A percentile compares a stretch with the other conserved stretches of the same genome.
phyloP scores from a whole-genome alignment of 208 protist species.

The Angomonas ambiguus region DNA sequence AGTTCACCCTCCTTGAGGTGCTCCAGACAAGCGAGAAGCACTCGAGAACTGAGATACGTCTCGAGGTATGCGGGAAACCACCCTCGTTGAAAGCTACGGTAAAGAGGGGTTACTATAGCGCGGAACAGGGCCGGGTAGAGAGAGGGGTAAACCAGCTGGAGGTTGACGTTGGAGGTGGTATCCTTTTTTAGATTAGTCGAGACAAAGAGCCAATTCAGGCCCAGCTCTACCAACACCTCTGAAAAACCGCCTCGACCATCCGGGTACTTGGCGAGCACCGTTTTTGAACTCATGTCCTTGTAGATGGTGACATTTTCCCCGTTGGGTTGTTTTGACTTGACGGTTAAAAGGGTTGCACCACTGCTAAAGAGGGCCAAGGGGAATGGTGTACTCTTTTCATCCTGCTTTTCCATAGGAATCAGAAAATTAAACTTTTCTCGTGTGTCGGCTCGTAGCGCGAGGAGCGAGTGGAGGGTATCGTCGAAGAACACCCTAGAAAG shows the following conservation, averaged over 20 bases:
- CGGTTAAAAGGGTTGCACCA: constrained; percentile 41
- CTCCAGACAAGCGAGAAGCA: constrained; percentile 28
- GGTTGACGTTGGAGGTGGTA: constrained; percentile 12
- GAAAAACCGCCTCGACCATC: constrained; percentile 77
- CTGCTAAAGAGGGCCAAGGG: constrained; percentile 63
- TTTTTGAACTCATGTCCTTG: constrained; percentile 69
- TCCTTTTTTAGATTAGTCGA: not conserved
- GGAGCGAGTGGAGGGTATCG: not conserved
- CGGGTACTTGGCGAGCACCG: constrained; percentile 71
- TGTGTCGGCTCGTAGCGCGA: not conserved
- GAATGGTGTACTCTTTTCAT: constrained; percentile 27
- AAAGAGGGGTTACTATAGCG: constrained; percentile 20
- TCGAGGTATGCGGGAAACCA: not conserved
- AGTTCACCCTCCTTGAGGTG: constrained; percentile 17
- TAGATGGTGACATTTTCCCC: constrained; percentile 76
- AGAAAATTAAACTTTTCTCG: not conserved
- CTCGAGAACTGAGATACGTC: constrained; percentile 46
- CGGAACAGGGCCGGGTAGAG: constrained; percentile 25
- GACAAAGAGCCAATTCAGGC: constrained; percentile 19
- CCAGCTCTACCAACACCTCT: constrained; percentile 26
- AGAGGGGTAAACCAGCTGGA: constrained; percentile 26
- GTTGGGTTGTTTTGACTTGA: constrained; percentile 57
- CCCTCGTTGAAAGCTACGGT: constrained; percentile 8
- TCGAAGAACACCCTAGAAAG: constrained; percentile 2
- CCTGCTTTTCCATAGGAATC: constrained; percentile 2